Percentiles rank a stretch among this genome's conserved stretches.
Evolutionary conservation across 257 asterid genomes (phyloP).

Genomic region (Henckelia pumila): DNA sequence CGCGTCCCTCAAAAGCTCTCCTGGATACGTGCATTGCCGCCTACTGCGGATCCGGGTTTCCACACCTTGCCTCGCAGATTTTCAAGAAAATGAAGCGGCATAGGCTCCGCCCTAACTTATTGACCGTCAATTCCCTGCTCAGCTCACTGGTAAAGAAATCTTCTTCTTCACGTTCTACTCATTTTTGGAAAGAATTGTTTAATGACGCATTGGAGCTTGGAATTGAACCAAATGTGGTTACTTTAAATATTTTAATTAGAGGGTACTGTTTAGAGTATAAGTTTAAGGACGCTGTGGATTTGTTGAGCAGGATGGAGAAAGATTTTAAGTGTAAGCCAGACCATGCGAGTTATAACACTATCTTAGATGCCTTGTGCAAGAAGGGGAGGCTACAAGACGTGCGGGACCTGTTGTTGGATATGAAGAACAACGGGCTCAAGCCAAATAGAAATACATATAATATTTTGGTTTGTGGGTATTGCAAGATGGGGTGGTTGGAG

Average conservation of each 20-base stretch:
- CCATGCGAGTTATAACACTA: constrained; percentile 66
- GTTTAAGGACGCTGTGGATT: constrained; percentile 47
- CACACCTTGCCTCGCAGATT: constrained; percentile 59
- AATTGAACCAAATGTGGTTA: constrained; percentile 50
- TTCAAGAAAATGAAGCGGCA: constrained; percentile 82
- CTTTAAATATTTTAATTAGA: constrained; percentile 64
- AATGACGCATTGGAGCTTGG: constrained; percentile 66
- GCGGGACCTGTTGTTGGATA: constrained; percentile 59
- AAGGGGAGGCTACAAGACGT: constrained; percentile 72
- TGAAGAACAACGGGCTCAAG: constrained; percentile 64
- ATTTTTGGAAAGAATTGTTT: constrained; percentile 51
- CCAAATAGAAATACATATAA: constrained; percentile 62
- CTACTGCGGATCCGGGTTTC: constrained; percentile 57
- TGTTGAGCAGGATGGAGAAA: constrained; percentile 54
- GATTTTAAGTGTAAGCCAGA: constrained; percentile 54
- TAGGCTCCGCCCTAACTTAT: constrained; percentile 39
- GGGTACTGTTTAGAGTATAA: constrained; percentile 66
- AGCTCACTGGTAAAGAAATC: constrained; percentile 55
- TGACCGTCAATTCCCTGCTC: constrained; percentile 52
- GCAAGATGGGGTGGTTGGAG: constrained; percentile 71
- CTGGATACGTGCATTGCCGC: constrained; percentile 56
- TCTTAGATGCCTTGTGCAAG: constrained; percentile 58
- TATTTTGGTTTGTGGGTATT: constrained; percentile 72
- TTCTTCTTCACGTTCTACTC: constrained; percentile 44
- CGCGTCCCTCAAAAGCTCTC: constrained; percentile 53